phyloP scores from a whole-genome alignment of 495 filamentous ascomycete genomes.

The Aspergillus sparsus region DNA sequence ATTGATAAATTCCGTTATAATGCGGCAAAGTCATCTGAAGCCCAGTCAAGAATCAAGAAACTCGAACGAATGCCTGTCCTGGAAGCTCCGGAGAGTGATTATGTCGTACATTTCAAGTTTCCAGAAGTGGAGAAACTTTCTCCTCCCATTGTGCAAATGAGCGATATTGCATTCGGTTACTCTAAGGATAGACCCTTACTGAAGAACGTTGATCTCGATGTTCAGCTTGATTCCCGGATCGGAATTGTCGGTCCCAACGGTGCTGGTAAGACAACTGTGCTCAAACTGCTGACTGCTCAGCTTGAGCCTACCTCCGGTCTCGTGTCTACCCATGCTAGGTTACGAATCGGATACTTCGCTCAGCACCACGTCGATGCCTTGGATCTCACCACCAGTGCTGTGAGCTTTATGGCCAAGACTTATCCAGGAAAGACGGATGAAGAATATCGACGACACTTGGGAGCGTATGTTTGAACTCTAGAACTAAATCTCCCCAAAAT shows the following conservation, averaged over 20 bases:
- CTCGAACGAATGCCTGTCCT: conserved; percentile 94
- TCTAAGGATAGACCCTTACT: conserved; percentile 76
- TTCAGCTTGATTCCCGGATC: conserved; percentile 96
- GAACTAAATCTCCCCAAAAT: background rate
- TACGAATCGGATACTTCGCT: conserved; percentile 94
- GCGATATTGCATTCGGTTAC: conserved; percentile 89
- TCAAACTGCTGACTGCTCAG: conserved; percentile 91
- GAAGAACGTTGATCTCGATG: conserved; percentile 85
- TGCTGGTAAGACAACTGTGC: conserved; percentile 94
- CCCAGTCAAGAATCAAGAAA: conserved; percentile 98
- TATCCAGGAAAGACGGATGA: conserved; percentile 92
- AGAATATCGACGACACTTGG: conserved; percentile 93
- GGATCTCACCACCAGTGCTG: conserved; percentile 82
- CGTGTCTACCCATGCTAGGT: conserved; percentile 82
- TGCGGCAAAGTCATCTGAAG: conserved; percentile 96
- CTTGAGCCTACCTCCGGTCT: conserved; percentile 74
- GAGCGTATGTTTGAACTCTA: conserved; percentile 55
- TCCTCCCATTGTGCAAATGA: conserved; percentile 98
- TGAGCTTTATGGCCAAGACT: conserved; percentile 91
- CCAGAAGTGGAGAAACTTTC: conserved; percentile 97
- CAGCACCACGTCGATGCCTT: conserved; percentile 98
- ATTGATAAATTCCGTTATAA: conserved; percentile 99
- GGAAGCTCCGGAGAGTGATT: conserved; percentile 88
- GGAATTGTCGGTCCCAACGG: conserved; percentile 99
- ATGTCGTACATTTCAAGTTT: conserved; percentile 96